Conservation (phyloP, 108 stramenopile species). For the Skeletonema menzelii region DNA sequence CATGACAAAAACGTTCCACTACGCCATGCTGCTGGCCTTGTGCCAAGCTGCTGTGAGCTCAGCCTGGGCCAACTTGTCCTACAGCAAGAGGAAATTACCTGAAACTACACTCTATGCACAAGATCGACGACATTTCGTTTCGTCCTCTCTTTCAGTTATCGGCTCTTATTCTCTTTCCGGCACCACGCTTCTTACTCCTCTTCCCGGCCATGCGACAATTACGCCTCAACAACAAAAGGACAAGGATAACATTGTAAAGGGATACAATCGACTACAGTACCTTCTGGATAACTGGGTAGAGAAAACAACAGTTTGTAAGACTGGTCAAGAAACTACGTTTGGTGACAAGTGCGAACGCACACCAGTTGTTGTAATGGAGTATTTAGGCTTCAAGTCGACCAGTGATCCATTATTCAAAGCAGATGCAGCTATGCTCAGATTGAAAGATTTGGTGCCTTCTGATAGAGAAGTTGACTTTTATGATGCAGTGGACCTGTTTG, state of each 20-base stretch:
- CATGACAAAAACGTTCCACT: neutral
- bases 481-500: constrained; percentile 68
- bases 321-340: constrained; percentile 48
- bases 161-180: neutral
- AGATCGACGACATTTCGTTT: neutral
- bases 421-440: constrained; percentile 67
- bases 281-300: constrained; percentile 83
- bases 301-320: constrained; percentile 80
- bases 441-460: constrained; percentile 54
- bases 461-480: constrained; percentile 58
- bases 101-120: neutral
- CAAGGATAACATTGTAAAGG: constrained; percentile 66
- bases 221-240: constrained; percentile 59
- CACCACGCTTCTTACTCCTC: neutral
- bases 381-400: constrained; percentile 73
- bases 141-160: neutral
- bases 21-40: neutral
- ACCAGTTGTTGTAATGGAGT: constrained; percentile 80
- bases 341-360: constrained; percentile 73
- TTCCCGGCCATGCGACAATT: constrained; percentile 11
- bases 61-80: neutral
- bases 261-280: constrained; percentile 73
- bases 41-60: neutral
- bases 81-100: neutral
- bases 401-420: constrained; percentile 80